These are phyloP conservation scores for Chrysophaeum taylorii DNA, from an alignment of 352 stramenopile genomes.

Conservation along the genomic window DNA sequence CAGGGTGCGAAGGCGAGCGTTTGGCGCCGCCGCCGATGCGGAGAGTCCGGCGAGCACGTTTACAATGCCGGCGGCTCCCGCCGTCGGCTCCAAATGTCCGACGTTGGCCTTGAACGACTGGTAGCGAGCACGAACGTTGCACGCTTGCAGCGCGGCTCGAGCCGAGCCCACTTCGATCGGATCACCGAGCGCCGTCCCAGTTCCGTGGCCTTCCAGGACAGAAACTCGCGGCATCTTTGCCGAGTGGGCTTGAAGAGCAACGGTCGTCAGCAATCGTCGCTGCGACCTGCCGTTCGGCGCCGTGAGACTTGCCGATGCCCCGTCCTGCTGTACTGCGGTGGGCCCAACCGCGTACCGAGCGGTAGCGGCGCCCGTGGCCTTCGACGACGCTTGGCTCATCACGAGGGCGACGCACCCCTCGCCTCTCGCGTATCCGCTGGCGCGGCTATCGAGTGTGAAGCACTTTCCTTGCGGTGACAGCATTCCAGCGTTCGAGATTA, in stretches of 20 bases:
- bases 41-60: not conserved
- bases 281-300: not conserved
- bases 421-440: not conserved
- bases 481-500: slow-evolving; percentile 29
- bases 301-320: not conserved
- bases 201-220: not conserved
- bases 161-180: not conserved
- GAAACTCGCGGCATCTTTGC: not conserved
- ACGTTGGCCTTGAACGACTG: slow-evolving; percentile 2
- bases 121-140: not conserved
- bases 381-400: slow-evolving; percentile 18
- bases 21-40: not conserved
- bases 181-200: not conserved
- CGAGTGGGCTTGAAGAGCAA: not conserved
- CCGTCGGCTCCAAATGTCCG: not conserved
- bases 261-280: not conserved
- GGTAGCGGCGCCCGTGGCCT: not conserved
- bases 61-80: not conserved
- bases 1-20: not conserved
- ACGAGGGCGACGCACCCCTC: not conserved
- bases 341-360: not conserved
- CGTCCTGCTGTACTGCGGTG: not conserved
- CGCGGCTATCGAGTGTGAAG: slow-evolving; percentile 10
- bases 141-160: too few species aligned
- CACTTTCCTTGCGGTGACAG: slow-evolving; percentile 30